phyloP scores from a whole-genome alignment of 352 stramenopile species.

The Phytopythium chamaehyphon region DNA sequence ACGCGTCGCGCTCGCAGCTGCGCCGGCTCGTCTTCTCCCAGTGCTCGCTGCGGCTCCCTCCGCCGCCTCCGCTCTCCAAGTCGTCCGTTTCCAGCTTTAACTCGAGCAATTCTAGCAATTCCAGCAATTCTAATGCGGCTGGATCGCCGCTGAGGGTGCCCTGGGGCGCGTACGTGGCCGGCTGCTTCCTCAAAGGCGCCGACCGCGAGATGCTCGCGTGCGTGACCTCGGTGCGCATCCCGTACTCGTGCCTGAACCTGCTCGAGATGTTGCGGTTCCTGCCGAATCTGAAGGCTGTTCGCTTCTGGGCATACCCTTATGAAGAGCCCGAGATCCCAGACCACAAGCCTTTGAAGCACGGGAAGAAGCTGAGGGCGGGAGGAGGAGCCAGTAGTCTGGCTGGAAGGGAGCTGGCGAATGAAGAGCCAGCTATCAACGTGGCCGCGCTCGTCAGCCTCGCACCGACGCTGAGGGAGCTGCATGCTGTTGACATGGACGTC shows the following conservation, averaged over 20 bases:
- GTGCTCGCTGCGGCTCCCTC: constrained; percentile 31
- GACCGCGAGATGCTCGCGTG: constrained; percentile 23
- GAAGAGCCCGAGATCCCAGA: constrained; percentile 17
- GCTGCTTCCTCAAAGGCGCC: constrained; percentile 28
- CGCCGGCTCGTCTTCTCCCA: constrained; percentile 39
- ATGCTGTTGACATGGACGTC: constrained; percentile 29
- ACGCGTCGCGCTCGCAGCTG: constrained; percentile 27
- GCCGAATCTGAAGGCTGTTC: constrained; percentile 21
- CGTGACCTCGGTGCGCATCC: constrained; percentile 23
- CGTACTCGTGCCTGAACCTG: constrained; percentile 36
- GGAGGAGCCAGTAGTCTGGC: neutral
- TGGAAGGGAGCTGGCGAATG: constrained; percentile 9
- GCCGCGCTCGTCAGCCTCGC: constrained; percentile 26
- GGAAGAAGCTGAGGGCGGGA: neutral
- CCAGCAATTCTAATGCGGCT: neutral
- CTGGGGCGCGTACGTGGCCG: constrained; percentile 24
- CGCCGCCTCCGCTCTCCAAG: constrained; percentile 11
- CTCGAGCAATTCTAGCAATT: neutral
- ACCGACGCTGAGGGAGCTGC: constrained; percentile 29
- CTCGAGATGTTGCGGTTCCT: constrained; percentile 32
- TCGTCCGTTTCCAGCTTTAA: neutral
- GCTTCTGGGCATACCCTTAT: constrained; percentile 43
- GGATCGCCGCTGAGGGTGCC: constrained; percentile 1
- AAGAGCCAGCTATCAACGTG: constrained; percentile 34
- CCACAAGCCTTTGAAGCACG: constrained; percentile 2